Evolutionary conservation across 495 filamentous ascomycete species (phyloP).

Genomic region (Elasticomyces elasticus): DNA sequence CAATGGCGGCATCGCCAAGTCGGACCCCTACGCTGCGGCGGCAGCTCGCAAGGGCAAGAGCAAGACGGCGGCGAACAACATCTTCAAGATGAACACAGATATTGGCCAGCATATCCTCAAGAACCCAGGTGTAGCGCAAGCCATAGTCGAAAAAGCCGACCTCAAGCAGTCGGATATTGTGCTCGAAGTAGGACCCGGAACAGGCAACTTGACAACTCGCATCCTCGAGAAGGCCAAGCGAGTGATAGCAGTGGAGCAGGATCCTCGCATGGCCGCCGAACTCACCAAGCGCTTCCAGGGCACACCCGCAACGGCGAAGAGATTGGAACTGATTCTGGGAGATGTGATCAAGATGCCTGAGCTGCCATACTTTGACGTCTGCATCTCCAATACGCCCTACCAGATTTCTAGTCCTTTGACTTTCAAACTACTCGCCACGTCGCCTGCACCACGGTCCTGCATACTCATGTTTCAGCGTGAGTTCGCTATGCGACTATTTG

Average conservation of each 20-base stretch:
- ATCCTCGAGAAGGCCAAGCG: conserved; percentile 81
- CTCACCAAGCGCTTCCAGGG: conserved; percentile 89
- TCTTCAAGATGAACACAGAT: conserved; percentile 80
- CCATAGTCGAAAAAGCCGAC: conserved; percentile 77
- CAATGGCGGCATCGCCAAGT: conserved; percentile 20
- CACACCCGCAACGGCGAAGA: conserved; percentile 59
- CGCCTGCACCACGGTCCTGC: conserved; percentile 63
- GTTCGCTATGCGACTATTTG: conserved; percentile 67
- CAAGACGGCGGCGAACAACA: conserved; percentile 55
- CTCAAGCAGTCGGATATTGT: conserved; percentile 80
- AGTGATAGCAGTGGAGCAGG: conserved; percentile 83
- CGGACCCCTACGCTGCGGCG: conserved; percentile 45
- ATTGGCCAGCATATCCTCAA: conserved; percentile 91
- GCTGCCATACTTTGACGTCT: conserved; percentile 79
- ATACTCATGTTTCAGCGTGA: conserved; percentile 86
- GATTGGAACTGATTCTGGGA: conserved; percentile 74
- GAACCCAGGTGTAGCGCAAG: conserved; percentile 85
- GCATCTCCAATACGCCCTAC: conserved; percentile 91
- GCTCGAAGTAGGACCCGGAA: conserved; percentile 67
- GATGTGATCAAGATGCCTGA: conserved; percentile 83
- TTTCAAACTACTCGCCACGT: conserved; percentile 77
- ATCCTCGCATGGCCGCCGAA: conserved; percentile 94
- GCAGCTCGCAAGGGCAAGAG: conserved; percentile 35
- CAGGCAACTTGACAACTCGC: conserved; percentile 78
- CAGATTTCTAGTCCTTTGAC: conserved; percentile 87